Base-by-base conservation (phyloP, 139 green algal species). In the Pleodorina starrii region DNA sequence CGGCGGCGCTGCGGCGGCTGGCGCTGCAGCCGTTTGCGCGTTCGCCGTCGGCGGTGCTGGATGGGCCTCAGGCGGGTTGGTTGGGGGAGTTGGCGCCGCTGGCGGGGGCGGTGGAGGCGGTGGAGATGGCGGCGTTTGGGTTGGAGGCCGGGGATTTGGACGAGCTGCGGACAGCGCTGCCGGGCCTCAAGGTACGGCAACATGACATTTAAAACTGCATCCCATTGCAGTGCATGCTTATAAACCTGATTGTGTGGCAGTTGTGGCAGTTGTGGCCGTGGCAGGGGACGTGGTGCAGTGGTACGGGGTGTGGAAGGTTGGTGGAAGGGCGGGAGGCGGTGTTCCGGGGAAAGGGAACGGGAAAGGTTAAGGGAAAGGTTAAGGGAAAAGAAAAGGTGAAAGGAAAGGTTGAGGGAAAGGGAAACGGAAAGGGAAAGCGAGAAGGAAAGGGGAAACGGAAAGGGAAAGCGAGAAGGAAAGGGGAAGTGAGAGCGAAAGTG, bases 71-170 rank as follows among this genome's bases (percentile, higher is more conserved):
- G 21, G 79, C 79, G 38, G 79, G 16, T 21, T 86, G 79, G 79
- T 6, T 86, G 79, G 23, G 46, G 25, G 54, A 86, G 57, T 38
- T 86, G 79, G 59, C 57, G 79, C 38, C 79, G 54, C 79, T 86
- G 57, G 79, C 38, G 14, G 79, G 42, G 1, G 57, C 14, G 25
- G 57, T 75, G 54, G 40, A 59, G 79, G 57, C 38, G 14, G 79
- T 75, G 51, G 79, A 86, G 57, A 2, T 75, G 23, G 79, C 12
- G 40, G 54, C 38, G 3, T 72, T 86, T 11, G 79, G 5, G 2
- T 43, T 86, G 42, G 57, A 4, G 57, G 17, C 57, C 23, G 57
- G 57, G 10, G 79, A 86, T 54, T 57, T 86, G 57, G 40, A 11
- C 9, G 54, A 54, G 21, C 40, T 86, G 40, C 1, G 25, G 38